Base-by-base conservation (phyloP, 768 basidiomycete genomes). In the Lentinula raphanica region DNA sequence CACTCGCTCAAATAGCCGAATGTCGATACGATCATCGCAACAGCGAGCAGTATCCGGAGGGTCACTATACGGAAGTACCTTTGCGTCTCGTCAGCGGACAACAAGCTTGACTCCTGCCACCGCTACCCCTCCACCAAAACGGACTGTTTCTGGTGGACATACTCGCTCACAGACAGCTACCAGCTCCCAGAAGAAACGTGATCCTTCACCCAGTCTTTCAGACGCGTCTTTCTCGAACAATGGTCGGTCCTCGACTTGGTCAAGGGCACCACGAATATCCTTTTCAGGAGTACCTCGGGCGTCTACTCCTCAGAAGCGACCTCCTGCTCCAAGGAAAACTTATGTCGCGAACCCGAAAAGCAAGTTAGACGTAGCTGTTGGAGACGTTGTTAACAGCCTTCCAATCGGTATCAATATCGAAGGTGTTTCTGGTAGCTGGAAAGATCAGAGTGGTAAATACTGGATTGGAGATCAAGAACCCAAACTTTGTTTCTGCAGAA, bases 401-500 rank as follows among this genome's bases (percentile, higher is more conserved):
- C 86, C 89, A 17, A 87, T 94, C 25, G 84, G 87, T 56, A 92
- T 93, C 71, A 91, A 87, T 59, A 75, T 94, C 31, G 86, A 91
- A 70, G 84, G 89, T 13, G 87, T 90, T 5, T 81, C 83, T 5
- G 90, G 92, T 51, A 88, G 86, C 6, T 96, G 93, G 93, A 86
- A 86, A 68, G 94, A 95, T 68, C 86, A 91, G 71, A 94, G 92
- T 60, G 94, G 94, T 19, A 94, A 94, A 67, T 94, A 95, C 67
- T 96, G 92, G 94, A 97, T 96, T 63, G 95, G 95, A 13, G 87
- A 92, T 63, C 85, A 92, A 63, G 92, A 95, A 53, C 84, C 92
- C 5, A 93, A 86, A 69, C 76, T 96, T 31, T 95, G 92, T 70
- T 96, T 94, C 70, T 94, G 93, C 69, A 83, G 94, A 27, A 96